Evolutionary conservation across 2,329 filamentous ascomycete species (phyloP).

Genomic region (Pseudogymnoascus sp.): DNA sequence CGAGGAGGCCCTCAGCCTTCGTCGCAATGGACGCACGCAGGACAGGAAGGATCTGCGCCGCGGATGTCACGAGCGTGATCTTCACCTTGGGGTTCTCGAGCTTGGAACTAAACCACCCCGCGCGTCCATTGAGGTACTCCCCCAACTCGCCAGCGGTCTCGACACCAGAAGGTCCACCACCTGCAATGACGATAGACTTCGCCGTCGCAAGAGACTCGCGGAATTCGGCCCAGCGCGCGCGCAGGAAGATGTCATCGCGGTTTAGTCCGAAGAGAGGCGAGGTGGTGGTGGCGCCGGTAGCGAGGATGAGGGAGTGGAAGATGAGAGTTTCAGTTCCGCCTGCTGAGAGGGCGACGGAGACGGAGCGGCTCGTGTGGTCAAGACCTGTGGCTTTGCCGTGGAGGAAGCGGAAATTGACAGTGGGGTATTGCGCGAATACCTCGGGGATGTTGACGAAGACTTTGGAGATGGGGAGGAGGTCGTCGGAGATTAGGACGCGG

Average conservation of each 20-base stretch:
- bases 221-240: constrained; percentile 35
- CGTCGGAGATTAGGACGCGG: constrained; percentile 42
- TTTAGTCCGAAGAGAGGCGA: constrained; percentile 41
- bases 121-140: constrained; percentile 44
- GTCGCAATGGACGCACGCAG: constrained; percentile 35
- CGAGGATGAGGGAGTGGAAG: constrained; percentile 44
- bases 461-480: constrained; percentile 39
- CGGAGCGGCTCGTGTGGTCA: constrained; percentile 31
- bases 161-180: constrained; percentile 40
- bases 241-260: constrained; percentile 31
- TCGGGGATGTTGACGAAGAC: constrained; percentile 38
- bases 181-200: constrained; percentile 40
- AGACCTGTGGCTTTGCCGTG: constrained; percentile 36
- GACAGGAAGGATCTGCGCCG: constrained; percentile 35
- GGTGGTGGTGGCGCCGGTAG: constrained; percentile 41
- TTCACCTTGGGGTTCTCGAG: constrained; percentile 32
- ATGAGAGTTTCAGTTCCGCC: constrained; percentile 23
- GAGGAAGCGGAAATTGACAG: constrained; percentile 36
- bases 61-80: constrained; percentile 41
- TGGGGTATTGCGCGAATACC: constrained; percentile 37
- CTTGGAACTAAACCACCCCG: constrained; percentile 34
- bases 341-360: constrained; percentile 26
- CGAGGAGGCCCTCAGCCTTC: constrained; percentile 38
- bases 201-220: constrained; percentile 35
- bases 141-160: constrained; percentile 46